Conservation (phyloP, 768 basidiomycete genomes). For the Podaxis carcinomalis region DNA sequence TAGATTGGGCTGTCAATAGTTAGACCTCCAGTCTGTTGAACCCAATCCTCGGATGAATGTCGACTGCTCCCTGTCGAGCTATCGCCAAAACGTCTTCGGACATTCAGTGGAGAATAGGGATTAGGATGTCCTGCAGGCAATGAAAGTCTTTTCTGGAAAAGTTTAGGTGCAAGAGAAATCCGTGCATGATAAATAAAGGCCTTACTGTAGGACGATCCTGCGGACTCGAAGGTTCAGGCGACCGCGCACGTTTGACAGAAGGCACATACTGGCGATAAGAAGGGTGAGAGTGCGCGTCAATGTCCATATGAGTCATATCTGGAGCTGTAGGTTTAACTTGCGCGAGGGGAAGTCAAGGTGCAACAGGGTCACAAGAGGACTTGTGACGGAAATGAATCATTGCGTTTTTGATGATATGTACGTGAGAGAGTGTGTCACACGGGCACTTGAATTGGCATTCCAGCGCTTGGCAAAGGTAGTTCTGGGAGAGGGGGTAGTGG, state of each 20-base stretch:
- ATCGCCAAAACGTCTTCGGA: slow-evolving; percentile 13
- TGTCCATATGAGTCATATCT: slow-evolving; percentile 46
- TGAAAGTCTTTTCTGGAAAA: slow-evolving; percentile 53
- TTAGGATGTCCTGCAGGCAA: slow-evolving; percentile 25
- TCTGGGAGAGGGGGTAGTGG: background rate
- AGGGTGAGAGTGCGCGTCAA: slow-evolving; percentile 42
- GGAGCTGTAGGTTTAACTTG: slow-evolving; percentile 6
- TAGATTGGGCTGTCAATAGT: slow-evolving; percentile 53
- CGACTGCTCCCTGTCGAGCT: slow-evolving; percentile 33
- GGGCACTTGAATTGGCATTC: background rate
- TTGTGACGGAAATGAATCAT: background rate
- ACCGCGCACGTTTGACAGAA: slow-evolving; percentile 54
- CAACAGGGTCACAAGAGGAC: background rate
- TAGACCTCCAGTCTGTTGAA: slow-evolving; percentile 61
- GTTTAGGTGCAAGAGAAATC: background rate
- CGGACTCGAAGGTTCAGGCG: slow-evolving; percentile 40
- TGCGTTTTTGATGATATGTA: background rate
- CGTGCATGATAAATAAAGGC: slow-evolving; percentile 1
- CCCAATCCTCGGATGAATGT: slow-evolving; percentile 68
- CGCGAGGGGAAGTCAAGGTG: slow-evolving; percentile 2
- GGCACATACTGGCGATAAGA: slow-evolving; percentile 30
- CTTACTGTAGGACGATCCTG: slow-evolving; percentile 54
- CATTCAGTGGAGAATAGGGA: slow-evolving; percentile 5
- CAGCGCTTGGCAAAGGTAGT: background rate
- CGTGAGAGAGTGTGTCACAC: background rate